These are phyloP conservation scores for Clausena lansium DNA, from an alignment of 345 rosid species.

Conservation along the genomic window DNA sequence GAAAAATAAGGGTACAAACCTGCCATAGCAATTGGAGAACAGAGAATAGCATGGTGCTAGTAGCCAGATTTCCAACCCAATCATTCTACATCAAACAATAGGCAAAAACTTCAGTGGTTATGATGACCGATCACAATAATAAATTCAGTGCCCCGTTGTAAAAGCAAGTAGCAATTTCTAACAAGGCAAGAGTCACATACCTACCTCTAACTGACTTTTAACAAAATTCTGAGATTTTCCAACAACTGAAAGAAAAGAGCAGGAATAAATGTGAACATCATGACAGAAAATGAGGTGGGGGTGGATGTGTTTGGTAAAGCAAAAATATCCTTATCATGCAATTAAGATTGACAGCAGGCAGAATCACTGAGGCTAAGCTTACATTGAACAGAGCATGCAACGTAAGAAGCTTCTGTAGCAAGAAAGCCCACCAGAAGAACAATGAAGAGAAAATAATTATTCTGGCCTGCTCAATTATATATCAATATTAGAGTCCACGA, in stretches of 20 bases:
- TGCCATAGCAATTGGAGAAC: constrained; percentile 64
- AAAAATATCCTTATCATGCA: not conserved
- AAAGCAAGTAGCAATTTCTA: not conserved
- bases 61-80: constrained; percentile 29
- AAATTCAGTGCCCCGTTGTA: not conserved
- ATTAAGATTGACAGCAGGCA: not conserved
- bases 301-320: not conserved
- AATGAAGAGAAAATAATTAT: constrained; percentile 50
- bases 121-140: not conserved
- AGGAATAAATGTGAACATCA: not conserved
- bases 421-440: constrained; percentile 60
- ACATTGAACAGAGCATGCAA: constrained; percentile 40
- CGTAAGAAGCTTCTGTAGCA: constrained; percentile 46
- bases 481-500: not conserved
- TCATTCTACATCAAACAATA: constrained; percentile 26
- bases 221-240: constrained; percentile 14
- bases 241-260: constrained; percentile 26
- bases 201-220: constrained; percentile 31
- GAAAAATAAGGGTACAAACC: constrained; percentile 28
- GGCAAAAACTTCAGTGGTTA: not conserved
- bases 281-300: not conserved
- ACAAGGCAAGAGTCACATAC: not conserved
- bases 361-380: constrained; percentile 26
- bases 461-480: constrained; percentile 43
- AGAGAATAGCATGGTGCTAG: constrained; percentile 48